Conservation (phyloP, 2,329 filamentous ascomycete species). For the Fusarium abutilonis region DNA sequence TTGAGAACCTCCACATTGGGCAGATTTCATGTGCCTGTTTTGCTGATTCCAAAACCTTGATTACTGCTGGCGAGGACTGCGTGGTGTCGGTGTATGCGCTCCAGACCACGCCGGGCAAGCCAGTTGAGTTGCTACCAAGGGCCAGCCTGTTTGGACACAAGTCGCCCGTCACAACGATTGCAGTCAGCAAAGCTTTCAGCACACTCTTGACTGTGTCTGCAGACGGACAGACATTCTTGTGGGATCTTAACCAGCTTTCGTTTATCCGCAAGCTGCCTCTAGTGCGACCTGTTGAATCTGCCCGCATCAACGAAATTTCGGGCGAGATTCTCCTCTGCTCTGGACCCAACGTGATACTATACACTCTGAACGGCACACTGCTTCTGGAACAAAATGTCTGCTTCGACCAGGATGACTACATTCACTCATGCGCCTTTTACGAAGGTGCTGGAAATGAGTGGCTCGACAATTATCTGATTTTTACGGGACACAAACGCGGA, state of each 20-base stretch:
- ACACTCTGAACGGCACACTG: slow-evolving; percentile 86
- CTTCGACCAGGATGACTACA: slow-evolving; percentile 73
- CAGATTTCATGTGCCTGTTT: slow-evolving; percentile 86
- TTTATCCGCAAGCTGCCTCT: slow-evolving; percentile 80
- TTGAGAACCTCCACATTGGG: slow-evolving; percentile 92
- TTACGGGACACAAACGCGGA: slow-evolving; percentile 87
- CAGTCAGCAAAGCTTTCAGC: slow-evolving; percentile 87
- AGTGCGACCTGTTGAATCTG: slow-evolving; percentile 72
- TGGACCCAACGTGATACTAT: slow-evolving; percentile 78
- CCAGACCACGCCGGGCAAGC: slow-evolving; percentile 68
- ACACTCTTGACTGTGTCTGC: slow-evolving; percentile 84
- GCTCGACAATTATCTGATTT: slow-evolving; percentile 85
- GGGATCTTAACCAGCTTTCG: slow-evolving; percentile 91
- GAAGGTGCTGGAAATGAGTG: slow-evolving; percentile 91
- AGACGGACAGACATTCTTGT: slow-evolving; percentile 86
- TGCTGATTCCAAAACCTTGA: slow-evolving; percentile 87
- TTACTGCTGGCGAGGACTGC: slow-evolving; percentile 93
- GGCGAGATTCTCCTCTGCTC: slow-evolving; percentile 90
- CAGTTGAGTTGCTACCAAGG: slow-evolving; percentile 80
- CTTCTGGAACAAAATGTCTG: slow-evolving; percentile 86
- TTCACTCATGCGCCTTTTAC: slow-evolving; percentile 89
- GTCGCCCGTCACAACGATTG: slow-evolving; percentile 80
- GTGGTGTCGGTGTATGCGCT: slow-evolving; percentile 87
- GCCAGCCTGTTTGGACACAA: slow-evolving; percentile 92
- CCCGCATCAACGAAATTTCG: slow-evolving; percentile 87